Evolutionary conservation across 75 land plant species (phyloP).

Genomic region (Pseudotsuga menziesii): DNA sequence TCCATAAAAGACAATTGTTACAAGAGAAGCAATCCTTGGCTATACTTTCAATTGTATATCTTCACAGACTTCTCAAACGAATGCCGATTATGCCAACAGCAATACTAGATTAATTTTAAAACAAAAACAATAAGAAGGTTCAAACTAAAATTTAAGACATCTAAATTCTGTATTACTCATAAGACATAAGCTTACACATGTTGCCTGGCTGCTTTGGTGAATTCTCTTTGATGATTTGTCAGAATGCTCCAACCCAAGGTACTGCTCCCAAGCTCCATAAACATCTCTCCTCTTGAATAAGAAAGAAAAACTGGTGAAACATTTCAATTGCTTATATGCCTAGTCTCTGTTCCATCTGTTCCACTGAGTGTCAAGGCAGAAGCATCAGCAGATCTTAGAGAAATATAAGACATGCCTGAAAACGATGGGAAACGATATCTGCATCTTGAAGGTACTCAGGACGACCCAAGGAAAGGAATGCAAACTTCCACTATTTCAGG

Average conservation of each 20-base stretch:
- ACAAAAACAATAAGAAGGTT: background rate
- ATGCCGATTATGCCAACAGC: constrained; percentile 64
- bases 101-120: background rate
- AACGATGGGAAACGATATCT: constrained; percentile 63
- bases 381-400: background rate
- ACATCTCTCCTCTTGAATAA: constrained; percentile 48
- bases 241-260: constrained; percentile 75
- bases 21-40: background rate
- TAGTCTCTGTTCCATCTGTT: background rate
- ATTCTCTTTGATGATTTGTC: constrained; percentile 63
- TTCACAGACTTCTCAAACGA: constrained; percentile 86
- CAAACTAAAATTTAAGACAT: background rate
- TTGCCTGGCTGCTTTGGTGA: constrained; percentile 57
- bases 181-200: too few relatives aligned
- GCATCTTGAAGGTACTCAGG: constrained; percentile 74
- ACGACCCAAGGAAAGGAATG: constrained; percentile 71
- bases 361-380: background rate
- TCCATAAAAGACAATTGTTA: background rate
- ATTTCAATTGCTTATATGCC: background rate
- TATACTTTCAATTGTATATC: constrained; percentile 77
- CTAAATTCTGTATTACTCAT: background rate
- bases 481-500: constrained; percentile 78
- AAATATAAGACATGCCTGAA: constrained; percentile 36
- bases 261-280: constrained; percentile 87
- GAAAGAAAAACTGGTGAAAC: background rate